Base-by-base conservation (phyloP, 1,284 basidiomycete genomes). In the Pisolithus thermaeus region DNA sequence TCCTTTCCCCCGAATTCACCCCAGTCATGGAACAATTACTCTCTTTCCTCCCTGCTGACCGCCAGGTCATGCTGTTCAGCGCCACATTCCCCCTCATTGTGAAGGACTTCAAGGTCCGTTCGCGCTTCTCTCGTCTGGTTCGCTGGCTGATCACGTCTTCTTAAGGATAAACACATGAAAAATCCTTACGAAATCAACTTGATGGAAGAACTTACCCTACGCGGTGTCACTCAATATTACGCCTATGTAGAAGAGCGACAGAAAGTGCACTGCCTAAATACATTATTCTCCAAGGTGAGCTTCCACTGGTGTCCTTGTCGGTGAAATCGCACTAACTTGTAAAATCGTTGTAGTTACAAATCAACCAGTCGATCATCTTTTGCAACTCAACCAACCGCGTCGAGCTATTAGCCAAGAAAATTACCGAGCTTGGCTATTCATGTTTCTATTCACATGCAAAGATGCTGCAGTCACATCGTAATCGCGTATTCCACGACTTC, bases 371-470 rank as follows among this genome's bases (percentile, higher is more conserved):
- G 54, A 98, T 98, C 75, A 98, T 98, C 67, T 98, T 98, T 75
- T 98, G 96, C 75, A 98, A 98, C 79, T 97, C 95, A 56, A 99
- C 96, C 63, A 97, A 97, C 77, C 94, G 96, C 57, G 96, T 99
- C 73, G 96, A 99, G 73, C 86, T 99, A 45, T 81, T 99, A 56
- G 97, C 97, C 57, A 97, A 98, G 76, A 99, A 99, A 75, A 93
- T 99, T 61, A 99, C 96, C 18, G 96, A 99, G 65, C 87, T 98
- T 50, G 97, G 97, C 61, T 99, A 99, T 73, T 98, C 95, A 47
- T 99, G 97, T 78, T 99, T 99, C 83, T 99, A 97, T 80, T 98
- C 96, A 51, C 96, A 99, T 69, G 97, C 96, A 50, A 97, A 97
- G 76, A 99, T 99, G 97, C 86, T 97, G 16, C 97, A 99, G 73